Conservation (phyloP, 495 filamentous ascomycete species). For the Hyaloscypha hepaticicola region DNA sequence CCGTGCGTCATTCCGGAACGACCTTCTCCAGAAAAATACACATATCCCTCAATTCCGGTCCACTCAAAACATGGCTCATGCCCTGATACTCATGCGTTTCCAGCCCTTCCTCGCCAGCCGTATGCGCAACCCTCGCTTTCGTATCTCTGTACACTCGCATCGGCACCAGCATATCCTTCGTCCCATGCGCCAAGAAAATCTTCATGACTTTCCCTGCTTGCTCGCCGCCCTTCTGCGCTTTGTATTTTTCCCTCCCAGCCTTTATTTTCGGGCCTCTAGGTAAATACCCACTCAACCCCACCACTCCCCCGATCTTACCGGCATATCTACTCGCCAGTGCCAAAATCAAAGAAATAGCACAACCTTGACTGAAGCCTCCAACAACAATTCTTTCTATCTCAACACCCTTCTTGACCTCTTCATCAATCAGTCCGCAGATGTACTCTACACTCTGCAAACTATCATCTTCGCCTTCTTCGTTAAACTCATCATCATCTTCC, state of each 20-base stretch:
- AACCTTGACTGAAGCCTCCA: constrained; percentile 46
- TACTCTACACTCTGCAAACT: constrained; percentile 39
- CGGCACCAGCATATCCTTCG: constrained; percentile 29
- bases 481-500: constrained; percentile 24
- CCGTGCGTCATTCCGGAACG: constrained; percentile 9
- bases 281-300: constrained; percentile 42
- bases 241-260: constrained; percentile 8
- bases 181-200: constrained; percentile 29
- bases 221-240: neutral
- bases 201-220: too few relatives aligned
- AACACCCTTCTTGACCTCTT: constrained; percentile 37
- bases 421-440: constrained; percentile 39
- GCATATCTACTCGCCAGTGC: constrained; percentile 37
- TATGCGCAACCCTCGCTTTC: constrained; percentile 19
- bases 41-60: constrained; percentile 25
- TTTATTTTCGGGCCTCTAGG: constrained; percentile 26
- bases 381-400: constrained; percentile 39
- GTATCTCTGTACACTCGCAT: constrained; percentile 26
- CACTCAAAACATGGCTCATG: constrained; percentile 24
- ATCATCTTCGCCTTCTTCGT: constrained; percentile 38
- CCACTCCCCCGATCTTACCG: constrained; percentile 39
- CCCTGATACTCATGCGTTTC: constrained; percentile 25
- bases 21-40: constrained; percentile 25
- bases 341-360: constrained; percentile 38
- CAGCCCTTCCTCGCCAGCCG: constrained; percentile 18